Percentiles rank a stretch among this genome's conserved stretches.
These are phyloP conservation scores for Aspergillus transmontanensis DNA, from an alignment of 2,329 filamentous ascomycete genomes.

Conservation along the genomic window DNA sequence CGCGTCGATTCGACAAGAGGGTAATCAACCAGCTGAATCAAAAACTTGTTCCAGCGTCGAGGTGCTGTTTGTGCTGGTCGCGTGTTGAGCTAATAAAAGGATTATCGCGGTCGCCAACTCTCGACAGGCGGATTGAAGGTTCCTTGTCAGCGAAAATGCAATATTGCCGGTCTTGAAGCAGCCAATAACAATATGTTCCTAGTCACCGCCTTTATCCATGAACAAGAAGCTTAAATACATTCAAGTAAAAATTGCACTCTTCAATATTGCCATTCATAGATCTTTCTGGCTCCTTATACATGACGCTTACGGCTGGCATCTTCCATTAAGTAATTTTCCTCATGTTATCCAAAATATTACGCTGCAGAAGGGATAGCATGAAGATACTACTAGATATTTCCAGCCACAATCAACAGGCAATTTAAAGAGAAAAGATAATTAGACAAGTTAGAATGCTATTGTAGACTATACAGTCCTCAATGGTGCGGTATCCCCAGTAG, in stretches of 20 bases:
- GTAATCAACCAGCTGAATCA: neutral
- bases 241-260: neutral
- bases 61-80: constrained; percentile 6
- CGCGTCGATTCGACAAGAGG: neutral
- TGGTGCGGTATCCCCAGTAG: neutral
- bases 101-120: constrained; percentile 14
- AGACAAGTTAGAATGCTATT: constrained; percentile 17
- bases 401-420: neutral
- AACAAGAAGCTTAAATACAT: neutral
- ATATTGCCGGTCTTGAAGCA: constrained; percentile 25
- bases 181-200: constrained; percentile 26
- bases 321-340: neutral
- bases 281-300: neutral
- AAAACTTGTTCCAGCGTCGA: neutral
- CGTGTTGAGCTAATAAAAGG: constrained; percentile 9
- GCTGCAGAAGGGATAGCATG: neutral
- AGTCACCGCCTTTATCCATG: constrained; percentile 29
- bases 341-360: neutral
- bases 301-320: neutral
- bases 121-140: constrained; percentile 10
- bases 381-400: neutral
- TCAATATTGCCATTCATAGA: neutral
- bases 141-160: constrained; percentile 37
- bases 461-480: neutral
- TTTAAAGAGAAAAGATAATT: constrained; percentile 7